Evolutionary conservation across 2,329 filamentous ascomycete genomes (phyloP).

Genomic region (Hypoxylon sp.): DNA sequence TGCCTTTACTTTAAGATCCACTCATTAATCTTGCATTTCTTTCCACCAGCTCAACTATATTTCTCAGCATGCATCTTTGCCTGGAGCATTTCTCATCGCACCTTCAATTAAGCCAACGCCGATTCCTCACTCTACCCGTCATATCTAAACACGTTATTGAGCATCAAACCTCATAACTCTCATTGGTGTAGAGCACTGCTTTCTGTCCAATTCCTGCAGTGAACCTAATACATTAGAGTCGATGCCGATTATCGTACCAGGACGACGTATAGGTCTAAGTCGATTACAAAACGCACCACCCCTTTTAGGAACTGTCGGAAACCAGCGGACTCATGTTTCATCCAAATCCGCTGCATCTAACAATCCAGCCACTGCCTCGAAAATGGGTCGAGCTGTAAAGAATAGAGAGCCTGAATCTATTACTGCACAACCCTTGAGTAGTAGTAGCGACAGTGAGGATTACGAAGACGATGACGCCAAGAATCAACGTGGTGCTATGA

Average conservation of each 20-base stretch:
- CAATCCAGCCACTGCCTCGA: slow-evolving; percentile 12
- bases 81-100: slow-evolving; percentile 13
- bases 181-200: neutral
- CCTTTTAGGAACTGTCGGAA: slow-evolving; percentile 32
- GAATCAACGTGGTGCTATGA: slow-evolving; percentile 50
- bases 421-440: slow-evolving; percentile 43
- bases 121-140: neutral
- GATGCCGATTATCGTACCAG: slow-evolving; percentile 24
- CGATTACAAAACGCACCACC: slow-evolving; percentile 14
- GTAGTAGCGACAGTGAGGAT: slow-evolving; percentile 42
- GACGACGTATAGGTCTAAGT: slow-evolving; percentile 37
- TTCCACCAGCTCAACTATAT: neutral
- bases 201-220: neutral
- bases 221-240: neutral
- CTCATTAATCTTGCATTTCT: slow-evolving; percentile 11
- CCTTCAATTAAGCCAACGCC: slow-evolving; percentile 9
- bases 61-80: slow-evolving; percentile 1
- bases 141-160: neutral
- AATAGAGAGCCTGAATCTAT: slow-evolving; percentile 41
- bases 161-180: neutral
- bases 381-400: slow-evolving; percentile 31
- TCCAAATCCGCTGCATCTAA: slow-evolving; percentile 14
- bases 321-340: slow-evolving; percentile 15
- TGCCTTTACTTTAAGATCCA: neutral
- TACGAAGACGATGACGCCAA: slow-evolving; percentile 45